Percentiles rank a stretch among this genome's conserved stretches.
Evolutionary conservation across 768 basidiomycete species (phyloP).

Genomic region (Daedalea quercina): DNA sequence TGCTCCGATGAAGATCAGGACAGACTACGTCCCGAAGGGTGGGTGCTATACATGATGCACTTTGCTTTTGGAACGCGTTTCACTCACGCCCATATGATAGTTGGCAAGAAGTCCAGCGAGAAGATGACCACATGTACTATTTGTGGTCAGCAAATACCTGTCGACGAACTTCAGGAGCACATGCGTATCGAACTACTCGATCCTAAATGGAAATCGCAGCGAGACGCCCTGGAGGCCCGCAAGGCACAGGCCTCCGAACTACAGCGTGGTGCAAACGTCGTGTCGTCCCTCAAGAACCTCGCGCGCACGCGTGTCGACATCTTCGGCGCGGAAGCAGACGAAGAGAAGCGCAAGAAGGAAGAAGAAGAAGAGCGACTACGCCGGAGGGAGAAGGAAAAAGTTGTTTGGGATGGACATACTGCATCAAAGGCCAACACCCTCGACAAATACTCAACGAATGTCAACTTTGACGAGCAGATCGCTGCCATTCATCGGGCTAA

Average conservation of each 20-base stretch:
- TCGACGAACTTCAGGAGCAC: conserved; percentile 94
- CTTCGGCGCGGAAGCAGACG: conserved; percentile 91
- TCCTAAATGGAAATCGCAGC: conserved; percentile 96
- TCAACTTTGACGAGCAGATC: conserved; percentile 97
- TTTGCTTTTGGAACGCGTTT: background rate
- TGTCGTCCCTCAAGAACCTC: conserved; percentile 86
- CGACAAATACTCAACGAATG: conserved; percentile 89
- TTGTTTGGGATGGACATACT: conserved; percentile 98
- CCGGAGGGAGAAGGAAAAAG: conserved; percentile 86
- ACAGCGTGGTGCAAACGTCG: conserved; percentile 88
- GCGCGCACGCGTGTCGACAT: conserved; percentile 96
- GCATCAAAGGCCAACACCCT: conserved; percentile 87
- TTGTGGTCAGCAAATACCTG: conserved; percentile 93
- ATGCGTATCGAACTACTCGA: conserved; percentile 98
- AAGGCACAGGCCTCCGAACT: conserved; percentile 86
- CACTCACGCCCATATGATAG: conserved; percentile 28
- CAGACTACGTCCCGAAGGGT: conserved; percentile 94
- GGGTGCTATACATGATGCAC: conserved; percentile 28
- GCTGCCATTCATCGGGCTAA: conserved; percentile 92
- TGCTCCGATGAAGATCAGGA: conserved; percentile 89
- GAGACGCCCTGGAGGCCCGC: conserved; percentile 81
- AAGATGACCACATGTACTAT: conserved; percentile 85
- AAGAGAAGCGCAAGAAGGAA: conserved; percentile 79
- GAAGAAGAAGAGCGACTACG: conserved; percentile 81
- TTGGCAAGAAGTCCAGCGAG: conserved; percentile 61